phyloP scores from a whole-genome alignment of 2,329 filamentous ascomycete species.

The Penicillium griseofulvum region DNA sequence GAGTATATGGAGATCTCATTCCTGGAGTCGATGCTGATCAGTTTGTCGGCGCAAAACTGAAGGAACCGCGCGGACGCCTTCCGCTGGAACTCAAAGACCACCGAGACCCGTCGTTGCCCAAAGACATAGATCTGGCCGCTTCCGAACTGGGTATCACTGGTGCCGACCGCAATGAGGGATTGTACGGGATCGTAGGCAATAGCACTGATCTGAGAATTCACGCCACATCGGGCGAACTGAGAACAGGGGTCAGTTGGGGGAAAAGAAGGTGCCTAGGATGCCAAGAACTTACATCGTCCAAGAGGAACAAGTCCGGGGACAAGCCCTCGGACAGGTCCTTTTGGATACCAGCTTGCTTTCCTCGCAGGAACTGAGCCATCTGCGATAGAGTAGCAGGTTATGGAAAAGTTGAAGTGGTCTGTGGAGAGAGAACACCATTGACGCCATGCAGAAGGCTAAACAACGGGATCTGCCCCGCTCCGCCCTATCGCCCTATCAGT shows the following conservation, averaged over 20 bases:
- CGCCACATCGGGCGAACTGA: conserved; percentile 70
- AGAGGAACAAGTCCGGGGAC: conserved; percentile 70
- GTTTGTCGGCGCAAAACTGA: conserved; percentile 81
- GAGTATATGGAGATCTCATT: conserved; percentile 86
- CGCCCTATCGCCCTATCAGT: conserved; percentile 13
- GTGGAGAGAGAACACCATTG: conserved; percentile 21
- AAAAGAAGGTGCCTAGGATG: conserved; percentile 28
- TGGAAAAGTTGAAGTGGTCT: conserved; percentile 10
- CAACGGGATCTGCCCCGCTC: conserved; percentile 24
- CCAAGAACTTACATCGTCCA: conserved; percentile 67
- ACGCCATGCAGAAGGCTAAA: conserved; percentile 29
- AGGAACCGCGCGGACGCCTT: conserved; percentile 72
- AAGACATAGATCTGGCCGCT: conserved; percentile 86
- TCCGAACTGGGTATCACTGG: conserved; percentile 80
- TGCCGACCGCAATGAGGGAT: conserved; percentile 88
- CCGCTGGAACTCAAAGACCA: conserved; percentile 67
- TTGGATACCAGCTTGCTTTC: conserved; percentile 90
- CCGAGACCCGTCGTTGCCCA: conserved; percentile 76
- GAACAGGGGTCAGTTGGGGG: conserved; percentile 8
- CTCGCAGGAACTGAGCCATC: conserved; percentile 86
- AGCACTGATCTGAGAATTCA: conserved; percentile 73
- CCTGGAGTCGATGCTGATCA: conserved; percentile 79
- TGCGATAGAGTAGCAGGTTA: conserved; percentile 8
- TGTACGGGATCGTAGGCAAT: conserved; percentile 92
- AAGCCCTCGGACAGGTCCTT: conserved; percentile 85